Percentiles rank a stretch among this genome's conserved stretches.
phyloP scores from a whole-genome alignment of 2,329 filamentous ascomycete genomes.

The Pyricularia grisea region DNA sequence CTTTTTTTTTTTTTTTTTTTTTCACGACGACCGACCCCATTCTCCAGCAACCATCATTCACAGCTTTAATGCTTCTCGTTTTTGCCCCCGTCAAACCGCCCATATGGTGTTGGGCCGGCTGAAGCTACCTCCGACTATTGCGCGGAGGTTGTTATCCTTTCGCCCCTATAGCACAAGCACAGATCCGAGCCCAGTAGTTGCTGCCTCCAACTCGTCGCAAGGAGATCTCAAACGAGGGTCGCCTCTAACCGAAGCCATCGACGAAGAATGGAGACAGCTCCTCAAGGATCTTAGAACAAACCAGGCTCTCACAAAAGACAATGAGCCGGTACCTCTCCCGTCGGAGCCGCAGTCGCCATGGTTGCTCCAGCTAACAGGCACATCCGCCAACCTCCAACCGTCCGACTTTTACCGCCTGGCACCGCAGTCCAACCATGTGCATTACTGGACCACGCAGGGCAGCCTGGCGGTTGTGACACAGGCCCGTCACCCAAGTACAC shows the following conservation, averaged over 20 bases:
- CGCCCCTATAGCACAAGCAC: neutral
- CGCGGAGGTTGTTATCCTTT: neutral
- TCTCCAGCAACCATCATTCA: neutral
- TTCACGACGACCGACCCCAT: neutral
- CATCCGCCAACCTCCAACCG: constrained; percentile 49
- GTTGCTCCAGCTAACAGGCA: constrained; percentile 46
- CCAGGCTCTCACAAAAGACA: neutral
- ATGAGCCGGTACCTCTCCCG: neutral
- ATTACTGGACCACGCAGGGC: constrained; percentile 49
- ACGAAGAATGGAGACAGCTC: neutral
- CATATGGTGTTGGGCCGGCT: neutral
- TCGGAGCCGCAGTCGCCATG: constrained; percentile 9
- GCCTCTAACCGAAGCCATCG: neutral
- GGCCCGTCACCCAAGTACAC: constrained; percentile 51
- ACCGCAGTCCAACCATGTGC: constrained; percentile 45
- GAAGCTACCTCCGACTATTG: neutral
- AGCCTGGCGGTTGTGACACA: constrained; percentile 42
- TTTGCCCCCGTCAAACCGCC: neutral
- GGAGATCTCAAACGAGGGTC: neutral
- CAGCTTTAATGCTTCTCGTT: neutral
- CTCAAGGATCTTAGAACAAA: neutral
- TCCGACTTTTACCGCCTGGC: constrained; percentile 64
- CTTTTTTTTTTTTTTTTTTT: no score
- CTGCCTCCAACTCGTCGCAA: neutral
- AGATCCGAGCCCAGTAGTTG: neutral